Evolutionary conservation across 2,329 filamentous ascomycete species (phyloP).

Genomic region (Didymella keratinophila): DNA sequence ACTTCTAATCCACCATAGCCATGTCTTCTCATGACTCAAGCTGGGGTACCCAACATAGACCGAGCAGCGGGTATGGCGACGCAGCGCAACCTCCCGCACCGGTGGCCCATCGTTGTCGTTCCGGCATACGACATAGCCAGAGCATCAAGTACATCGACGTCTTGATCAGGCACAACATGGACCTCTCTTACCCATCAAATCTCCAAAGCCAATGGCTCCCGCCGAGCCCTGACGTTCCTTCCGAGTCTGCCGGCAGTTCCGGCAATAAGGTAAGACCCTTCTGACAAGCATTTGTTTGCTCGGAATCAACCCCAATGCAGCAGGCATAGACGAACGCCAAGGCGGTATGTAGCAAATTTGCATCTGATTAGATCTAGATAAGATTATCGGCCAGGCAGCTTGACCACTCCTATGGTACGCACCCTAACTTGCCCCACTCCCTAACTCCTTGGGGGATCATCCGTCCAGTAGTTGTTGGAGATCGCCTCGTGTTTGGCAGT

Average conservation of each 20-base stretch:
- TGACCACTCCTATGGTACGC: conserved; percentile 14
- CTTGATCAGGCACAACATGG: too few relatives aligned
- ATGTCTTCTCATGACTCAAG: too few relatives aligned
- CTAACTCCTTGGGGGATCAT: conserved; percentile 8
- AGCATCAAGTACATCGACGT: too few relatives aligned
- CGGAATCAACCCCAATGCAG: conserved; percentile 5
- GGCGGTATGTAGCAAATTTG: not conserved
- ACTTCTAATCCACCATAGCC: not conserved
- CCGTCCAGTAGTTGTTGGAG: conserved; percentile 4
- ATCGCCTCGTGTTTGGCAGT: conserved; percentile 9
- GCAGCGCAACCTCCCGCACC: too few relatives aligned
- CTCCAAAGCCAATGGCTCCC: too few relatives aligned
- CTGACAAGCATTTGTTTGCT: conserved; percentile 10
- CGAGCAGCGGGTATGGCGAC: too few relatives aligned
- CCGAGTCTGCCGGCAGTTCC: not conserved
- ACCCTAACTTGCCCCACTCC: conserved; percentile 8
- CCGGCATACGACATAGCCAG: too few relatives aligned
- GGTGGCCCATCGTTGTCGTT: too few relatives aligned
- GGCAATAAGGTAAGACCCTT: conserved; percentile 1
- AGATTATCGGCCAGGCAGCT: not conserved
- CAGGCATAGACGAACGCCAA: conserved; percentile 15
- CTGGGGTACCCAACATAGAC: too few relatives aligned
- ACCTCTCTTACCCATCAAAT: too few relatives aligned
- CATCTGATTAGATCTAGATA: conserved; percentile 19
- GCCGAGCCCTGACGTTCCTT: not conserved